phyloP scores from a whole-genome alignment of 108 stramenopile species.

The Ochromonas danica region DNA sequence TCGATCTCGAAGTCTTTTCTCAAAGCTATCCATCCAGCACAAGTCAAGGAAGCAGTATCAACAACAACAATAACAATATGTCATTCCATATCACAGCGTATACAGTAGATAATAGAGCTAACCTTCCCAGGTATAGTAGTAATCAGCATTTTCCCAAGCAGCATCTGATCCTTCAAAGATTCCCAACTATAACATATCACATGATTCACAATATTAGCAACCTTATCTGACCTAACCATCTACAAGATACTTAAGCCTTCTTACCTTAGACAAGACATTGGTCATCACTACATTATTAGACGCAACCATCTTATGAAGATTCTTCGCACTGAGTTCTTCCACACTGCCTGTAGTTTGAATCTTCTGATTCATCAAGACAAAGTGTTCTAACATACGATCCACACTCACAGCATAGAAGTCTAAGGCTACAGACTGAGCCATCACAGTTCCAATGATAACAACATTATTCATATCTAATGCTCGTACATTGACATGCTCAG shows the following conservation, averaged over 20 bases:
- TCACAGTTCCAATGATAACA: constrained; percentile 78
- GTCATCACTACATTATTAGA: constrained; percentile 82
- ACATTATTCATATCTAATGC: constrained; percentile 81
- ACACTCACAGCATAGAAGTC: constrained; percentile 82
- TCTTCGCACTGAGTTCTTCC: constrained; percentile 61
- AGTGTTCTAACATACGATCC: constrained; percentile 73
- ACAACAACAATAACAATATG: background rate
- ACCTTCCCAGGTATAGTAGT: constrained; percentile 74
- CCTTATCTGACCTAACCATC: no score
- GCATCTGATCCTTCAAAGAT: constrained; percentile 81
- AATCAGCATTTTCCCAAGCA: constrained; percentile 82
- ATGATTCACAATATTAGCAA: background rate
- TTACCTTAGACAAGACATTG: constrained; percentile 72
- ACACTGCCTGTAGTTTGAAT: constrained; percentile 70
- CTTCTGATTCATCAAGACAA: constrained; percentile 70
- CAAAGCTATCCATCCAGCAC: constrained; percentile 34
- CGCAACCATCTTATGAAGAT: constrained; percentile 73
- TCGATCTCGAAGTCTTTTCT: constrained; percentile 65
- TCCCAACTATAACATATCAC: constrained; percentile 52
- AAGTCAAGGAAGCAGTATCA: background rate
- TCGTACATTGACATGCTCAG: constrained; percentile 73
- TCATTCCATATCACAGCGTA: background rate
- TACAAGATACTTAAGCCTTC: no score
- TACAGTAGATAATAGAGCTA: background rate
- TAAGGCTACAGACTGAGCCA: constrained; percentile 85